Evolutionary conservation across 495 filamentous ascomycete genomes (phyloP).

Genomic region (Pseudevernia furfuracea): DNA sequence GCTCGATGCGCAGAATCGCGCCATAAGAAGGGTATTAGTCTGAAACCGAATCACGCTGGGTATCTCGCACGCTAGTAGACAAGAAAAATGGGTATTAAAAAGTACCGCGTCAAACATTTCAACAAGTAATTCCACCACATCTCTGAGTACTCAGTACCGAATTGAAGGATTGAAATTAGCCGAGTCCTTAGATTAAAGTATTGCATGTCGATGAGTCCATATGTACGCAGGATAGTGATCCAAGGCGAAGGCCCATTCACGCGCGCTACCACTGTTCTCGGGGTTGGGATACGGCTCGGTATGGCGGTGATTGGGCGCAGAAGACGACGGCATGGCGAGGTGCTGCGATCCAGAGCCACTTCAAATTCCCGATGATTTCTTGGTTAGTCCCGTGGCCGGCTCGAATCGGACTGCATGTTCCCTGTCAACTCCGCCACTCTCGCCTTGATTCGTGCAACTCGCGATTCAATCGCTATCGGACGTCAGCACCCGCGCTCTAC

Average conservation of each 20-base stretch:
- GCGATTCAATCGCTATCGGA: constrained; percentile 78
- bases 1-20: constrained; percentile 7
- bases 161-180: background rate
- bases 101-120: background rate
- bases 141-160: background rate
- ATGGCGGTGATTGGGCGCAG: background rate
- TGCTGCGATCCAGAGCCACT: background rate
- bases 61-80: constrained; percentile 14
- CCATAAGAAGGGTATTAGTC: constrained; percentile 11
- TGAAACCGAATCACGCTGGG: constrained; percentile 18
- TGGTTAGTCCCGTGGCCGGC: background rate
- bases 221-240: background rate
- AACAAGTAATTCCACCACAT: background rate
- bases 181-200: background rate
- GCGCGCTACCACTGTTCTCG: background rate
- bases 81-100: constrained; percentile 4
- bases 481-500: constrained; percentile 13
- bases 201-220: background rate
- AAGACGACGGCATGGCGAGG: background rate
- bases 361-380: background rate
- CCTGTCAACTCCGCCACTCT: constrained; percentile 90
- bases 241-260: background rate
- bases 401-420: constrained; percentile 52
- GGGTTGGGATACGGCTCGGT: background rate
- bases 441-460: constrained; percentile 95